Evolutionary conservation across 2,329 filamentous ascomycete genomes (phyloP).

Genomic region (Aureobasidium subglaciale): DNA sequence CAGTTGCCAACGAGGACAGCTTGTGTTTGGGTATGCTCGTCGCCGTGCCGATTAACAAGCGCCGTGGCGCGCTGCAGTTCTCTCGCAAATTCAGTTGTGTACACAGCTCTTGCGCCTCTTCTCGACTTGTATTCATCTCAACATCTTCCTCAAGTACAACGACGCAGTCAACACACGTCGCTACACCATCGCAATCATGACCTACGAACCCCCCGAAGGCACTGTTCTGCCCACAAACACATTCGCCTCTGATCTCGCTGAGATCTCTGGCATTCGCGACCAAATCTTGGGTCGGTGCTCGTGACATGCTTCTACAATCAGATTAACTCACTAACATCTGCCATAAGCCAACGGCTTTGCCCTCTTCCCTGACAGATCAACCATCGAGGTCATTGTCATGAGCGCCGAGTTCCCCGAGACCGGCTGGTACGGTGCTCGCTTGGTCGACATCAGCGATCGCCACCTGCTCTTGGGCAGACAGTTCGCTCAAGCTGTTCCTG

Average conservation of each 20-base stretch:
- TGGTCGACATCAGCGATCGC: not conserved
- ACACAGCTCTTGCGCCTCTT: not conserved
- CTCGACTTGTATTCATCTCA: not conserved
- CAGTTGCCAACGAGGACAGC: not conserved
- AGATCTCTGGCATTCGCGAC: not conserved
- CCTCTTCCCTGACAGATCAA: not conserved
- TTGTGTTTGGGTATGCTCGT: not conserved
- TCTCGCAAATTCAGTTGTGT: not conserved
- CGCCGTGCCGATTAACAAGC: not conserved
- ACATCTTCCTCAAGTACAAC: not conserved
- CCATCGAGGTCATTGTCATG: not conserved
- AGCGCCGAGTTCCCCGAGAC: conserved; percentile 5
- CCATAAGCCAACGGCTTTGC: not conserved
- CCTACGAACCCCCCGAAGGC: not conserved
- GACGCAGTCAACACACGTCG: not conserved
- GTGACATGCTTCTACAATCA: not conserved
- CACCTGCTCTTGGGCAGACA: not conserved
- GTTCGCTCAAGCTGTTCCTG: not conserved
- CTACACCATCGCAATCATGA: not conserved
- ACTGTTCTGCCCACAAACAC: not conserved
- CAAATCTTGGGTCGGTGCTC: not conserved
- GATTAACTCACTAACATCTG: not conserved
- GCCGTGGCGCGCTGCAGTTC: no score
- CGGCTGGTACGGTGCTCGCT: conserved; percentile 2
- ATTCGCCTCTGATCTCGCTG: not conserved